Evolutionary conservation across 140 eudicot species (phyloP).

Genomic region (Erigeron philadelphicus): DNA sequence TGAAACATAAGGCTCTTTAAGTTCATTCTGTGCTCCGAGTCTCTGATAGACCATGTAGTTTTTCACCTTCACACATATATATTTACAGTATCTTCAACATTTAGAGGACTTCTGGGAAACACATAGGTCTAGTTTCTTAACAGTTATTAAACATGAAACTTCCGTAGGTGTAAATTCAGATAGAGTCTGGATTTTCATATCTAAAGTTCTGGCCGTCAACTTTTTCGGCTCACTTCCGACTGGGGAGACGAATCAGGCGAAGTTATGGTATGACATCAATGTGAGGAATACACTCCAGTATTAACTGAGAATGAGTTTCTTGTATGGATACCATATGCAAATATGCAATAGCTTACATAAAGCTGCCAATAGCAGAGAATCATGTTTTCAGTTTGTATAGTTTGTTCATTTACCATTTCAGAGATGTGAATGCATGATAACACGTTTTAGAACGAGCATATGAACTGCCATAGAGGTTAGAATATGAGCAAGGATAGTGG

Average conservation of each 20-base stretch:
- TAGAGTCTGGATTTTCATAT: neutral
- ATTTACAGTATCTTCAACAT: neutral
- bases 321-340: neutral
- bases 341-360: neutral
- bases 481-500: neutral
- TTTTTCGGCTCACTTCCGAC: too few relatives aligned
- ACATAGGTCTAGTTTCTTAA: neutral
- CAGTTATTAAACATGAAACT: constrained; percentile 6
- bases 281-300: neutral
- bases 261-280: constrained; percentile 10
- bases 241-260: neutral
- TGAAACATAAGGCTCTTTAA: constrained; percentile 11
- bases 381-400: neutral
- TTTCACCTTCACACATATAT: neutral
- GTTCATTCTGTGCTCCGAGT: neutral
- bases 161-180: neutral
- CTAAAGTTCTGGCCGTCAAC: neutral
- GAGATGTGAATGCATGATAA: neutral
- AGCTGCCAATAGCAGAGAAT: neutral
- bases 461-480: neutral
- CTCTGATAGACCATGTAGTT: neutral
- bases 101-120: neutral
- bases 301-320: neutral
- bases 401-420: neutral
- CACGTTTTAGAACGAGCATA: neutral